Base-by-base conservation (phyloP, 495 filamentous ascomycete species). In the Penicillium steckii region DNA sequence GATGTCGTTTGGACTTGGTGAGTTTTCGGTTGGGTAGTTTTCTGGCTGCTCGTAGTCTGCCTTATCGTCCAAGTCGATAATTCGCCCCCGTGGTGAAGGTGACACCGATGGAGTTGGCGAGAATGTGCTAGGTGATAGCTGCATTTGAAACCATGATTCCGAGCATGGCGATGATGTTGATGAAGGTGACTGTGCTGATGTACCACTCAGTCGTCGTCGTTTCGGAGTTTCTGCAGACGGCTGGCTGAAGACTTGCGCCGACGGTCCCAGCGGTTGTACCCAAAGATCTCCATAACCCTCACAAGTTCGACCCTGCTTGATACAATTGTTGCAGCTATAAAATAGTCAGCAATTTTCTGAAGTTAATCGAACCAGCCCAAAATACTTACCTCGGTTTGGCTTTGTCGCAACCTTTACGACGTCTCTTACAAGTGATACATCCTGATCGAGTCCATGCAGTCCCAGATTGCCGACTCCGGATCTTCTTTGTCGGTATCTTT, bases 271-370 rank as follows among this genome's bases (percentile, higher is more conserved):
- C 3, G 73, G 72, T 35, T 60, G 55, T 47, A 68, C 66, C 73
- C 73, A 77, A 35, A 75, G 65, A n/a, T 69, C 72, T 5, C 67
- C 62, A 61, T 77, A 77, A 30, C 73, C 73, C 53, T 74, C 73
- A 43, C 73, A 77, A 10, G 37, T 56, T 26, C 69, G 59, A 5
- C 72, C 73, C 44, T 72, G 56, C 29, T 71, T 72, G 38, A 57
- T 46, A 42, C 73, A 77, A 59, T 65, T 73, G 24, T 65, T 65
- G 43, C 73, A 77, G 43, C 73, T 77, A 23, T 38, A 8, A 0
- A 0, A 2, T 19, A 26, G 38, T 59, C 40, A 51, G 12, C 38
- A 22, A 21, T 22, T n/a, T 37, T 17, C 7, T 15, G 12, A 2
- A 17, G 18, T 6, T 5, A 35, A 15, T 3, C 6, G 8, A 13